Evolutionary conservation across 441 rosid genomes (phyloP).

Genomic region (Metrosideros polymorpha): DNA sequence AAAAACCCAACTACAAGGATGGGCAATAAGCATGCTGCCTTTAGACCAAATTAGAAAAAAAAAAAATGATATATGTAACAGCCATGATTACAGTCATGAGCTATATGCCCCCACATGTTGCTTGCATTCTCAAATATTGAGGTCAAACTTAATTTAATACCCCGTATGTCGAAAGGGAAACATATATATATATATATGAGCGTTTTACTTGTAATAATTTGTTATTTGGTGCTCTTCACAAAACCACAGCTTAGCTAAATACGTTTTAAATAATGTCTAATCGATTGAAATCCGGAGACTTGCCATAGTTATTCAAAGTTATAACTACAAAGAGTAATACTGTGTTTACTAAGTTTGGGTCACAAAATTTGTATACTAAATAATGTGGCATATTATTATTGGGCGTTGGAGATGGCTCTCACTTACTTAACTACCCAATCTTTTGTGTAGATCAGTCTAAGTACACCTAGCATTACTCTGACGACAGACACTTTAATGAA

Average conservation of each 20-base stretch:
- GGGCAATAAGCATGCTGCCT: neutral
- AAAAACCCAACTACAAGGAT: neutral
- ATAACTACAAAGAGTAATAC: neutral
- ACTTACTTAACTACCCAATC: fast-evolving
- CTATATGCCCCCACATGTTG: neutral
- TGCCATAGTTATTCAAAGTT: neutral
- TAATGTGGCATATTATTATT: neutral
- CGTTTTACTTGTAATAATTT: neutral
- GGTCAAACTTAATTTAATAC: neutral
- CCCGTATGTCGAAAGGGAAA: neutral
- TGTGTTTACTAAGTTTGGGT: neutral
- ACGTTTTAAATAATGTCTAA: neutral
- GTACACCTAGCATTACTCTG: neutral
- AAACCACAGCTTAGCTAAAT: neutral
- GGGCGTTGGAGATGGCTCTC: neutral
- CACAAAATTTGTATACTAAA: neutral
- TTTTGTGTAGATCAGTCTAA: neutral
- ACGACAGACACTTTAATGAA: neutral
- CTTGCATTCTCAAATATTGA: neutral
- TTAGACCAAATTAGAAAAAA: neutral
- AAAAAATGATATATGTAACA: neutral
- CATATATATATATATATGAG: neutral
- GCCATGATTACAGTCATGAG: neutral
- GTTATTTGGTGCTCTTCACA: neutral
- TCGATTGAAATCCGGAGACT: neutral